Base-by-base conservation (phyloP, 768 basidiomycete species). In the Naganishia antarctica region DNA sequence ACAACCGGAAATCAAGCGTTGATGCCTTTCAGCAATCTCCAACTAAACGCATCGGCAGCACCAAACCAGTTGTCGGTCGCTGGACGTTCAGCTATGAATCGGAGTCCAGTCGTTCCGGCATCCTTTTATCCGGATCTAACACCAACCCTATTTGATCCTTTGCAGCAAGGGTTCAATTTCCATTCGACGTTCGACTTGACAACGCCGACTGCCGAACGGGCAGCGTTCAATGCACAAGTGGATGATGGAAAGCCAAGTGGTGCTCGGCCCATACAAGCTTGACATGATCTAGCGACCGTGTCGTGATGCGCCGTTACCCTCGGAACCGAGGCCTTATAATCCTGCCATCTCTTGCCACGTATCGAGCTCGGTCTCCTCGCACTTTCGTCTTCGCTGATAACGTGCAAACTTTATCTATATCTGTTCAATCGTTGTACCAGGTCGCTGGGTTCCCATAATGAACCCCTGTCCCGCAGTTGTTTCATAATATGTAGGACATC, bases 111-210 rank as follows among this genome's bases (percentile, higher is more conserved):
- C 34, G 31, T 26, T 21, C 34, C 34, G 23, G 13, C 25, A 21
- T 40, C 34, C 12, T 57, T 23, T 16, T 40, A 37, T 41, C 34
- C 53, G 26, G 53, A 40, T 11, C 34, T 57, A 8, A 57, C 53
- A 34, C 53, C 53, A 1, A 57, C 53, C 13, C 21, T 37, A 6
- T 57, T 21, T 2, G 53, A 57, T 26, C 53, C 53, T 8, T 16
- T 57, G 37, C 53, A 29, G 32, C 50, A 57, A 12, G 53, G 53
- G 12, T 57, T 57, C 37, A 51, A 51, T 51, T 57, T 57, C 37
- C 23, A 23, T 26, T 21, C 53, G 9, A 8, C 53, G 11, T 5
- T 12, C 4, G 34, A 57, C 26, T 25, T 57, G 23, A 57, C 12
- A 9, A 57, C 53, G 8, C 53, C 53, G 9, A 57, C 53, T 2